phyloP scores from a whole-genome alignment of 176 grass and related monocot species.

The Areca catechu region DNA sequence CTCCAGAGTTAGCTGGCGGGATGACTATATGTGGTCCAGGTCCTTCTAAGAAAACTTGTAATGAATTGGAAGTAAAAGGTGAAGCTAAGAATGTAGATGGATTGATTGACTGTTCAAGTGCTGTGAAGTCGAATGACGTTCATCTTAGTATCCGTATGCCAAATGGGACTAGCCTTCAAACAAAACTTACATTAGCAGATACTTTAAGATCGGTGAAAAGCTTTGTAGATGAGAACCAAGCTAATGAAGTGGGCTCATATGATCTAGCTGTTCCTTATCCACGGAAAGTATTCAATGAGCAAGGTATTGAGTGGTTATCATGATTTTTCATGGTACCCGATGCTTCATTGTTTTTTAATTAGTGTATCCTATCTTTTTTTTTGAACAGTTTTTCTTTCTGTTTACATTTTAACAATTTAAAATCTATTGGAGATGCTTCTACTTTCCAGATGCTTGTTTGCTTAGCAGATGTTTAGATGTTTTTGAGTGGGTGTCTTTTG shows the following conservation, averaged over 20 bases:
- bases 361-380: too few species aligned
- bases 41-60: constrained; percentile 19
- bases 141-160: constrained; percentile 74
- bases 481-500: too few species aligned
- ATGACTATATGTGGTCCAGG: constrained; percentile 13
- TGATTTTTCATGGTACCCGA: too few species aligned
- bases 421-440: too few species aligned
- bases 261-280: constrained; percentile 91
- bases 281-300: constrained; percentile 57
- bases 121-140: constrained; percentile 52
- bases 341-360: too few species aligned
- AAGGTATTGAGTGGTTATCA: constrained; percentile 40
- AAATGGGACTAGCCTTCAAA: constrained; percentile 67
- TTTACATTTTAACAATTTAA: too few species aligned
- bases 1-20: constrained; percentile 13
- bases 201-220: constrained; percentile 59
- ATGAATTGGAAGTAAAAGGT: constrained; percentile 23
- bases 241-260: constrained; percentile 35
- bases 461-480: too few species aligned
- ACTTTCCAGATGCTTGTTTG: too few species aligned
- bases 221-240: constrained; percentile 62
- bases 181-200: constrained; percentile 60
- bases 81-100: constrained; percentile 11
- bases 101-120: constrained; percentile 2
- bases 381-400: too few species aligned